Evolutionary conservation across 768 basidiomycete genomes (phyloP).

Genomic region (Mycena rosella): DNA sequence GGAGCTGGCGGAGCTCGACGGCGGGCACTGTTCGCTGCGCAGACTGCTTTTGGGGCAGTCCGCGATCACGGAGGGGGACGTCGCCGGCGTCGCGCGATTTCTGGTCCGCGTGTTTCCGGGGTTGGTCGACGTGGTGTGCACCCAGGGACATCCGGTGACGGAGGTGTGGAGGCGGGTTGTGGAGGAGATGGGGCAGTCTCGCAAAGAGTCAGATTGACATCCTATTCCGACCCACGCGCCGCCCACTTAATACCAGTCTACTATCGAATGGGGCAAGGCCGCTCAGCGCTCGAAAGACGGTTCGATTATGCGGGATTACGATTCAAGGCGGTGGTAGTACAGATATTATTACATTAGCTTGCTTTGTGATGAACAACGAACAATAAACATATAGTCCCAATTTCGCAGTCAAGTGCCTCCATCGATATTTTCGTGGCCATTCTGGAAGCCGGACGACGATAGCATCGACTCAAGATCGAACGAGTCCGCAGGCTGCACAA

Average conservation of each 20-base stretch:
- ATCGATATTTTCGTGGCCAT: neutral
- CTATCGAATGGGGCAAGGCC: too few relatives aligned
- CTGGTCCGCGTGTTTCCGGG: neutral
- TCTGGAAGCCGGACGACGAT: neutral
- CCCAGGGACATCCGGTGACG: neutral
- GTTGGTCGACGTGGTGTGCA: neutral
- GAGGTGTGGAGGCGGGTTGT: neutral
- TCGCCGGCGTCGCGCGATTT: neutral
- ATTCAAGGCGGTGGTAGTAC: neutral
- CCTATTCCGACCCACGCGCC: too few relatives aligned
- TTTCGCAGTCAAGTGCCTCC: neutral
- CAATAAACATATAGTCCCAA: neutral
- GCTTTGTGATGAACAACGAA: too few relatives aligned
- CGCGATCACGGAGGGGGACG: neutral
- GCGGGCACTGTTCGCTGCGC: neutral
- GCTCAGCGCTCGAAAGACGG: too few relatives aligned
- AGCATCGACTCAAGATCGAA: slow-evolving; percentile 27
- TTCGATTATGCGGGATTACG: too few relatives aligned
- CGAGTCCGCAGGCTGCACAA: slow-evolving; percentile 27
- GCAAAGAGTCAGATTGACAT: too few relatives aligned
- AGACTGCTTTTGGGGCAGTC: neutral
- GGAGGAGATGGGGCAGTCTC: neutral
- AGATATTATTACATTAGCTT: neutral
- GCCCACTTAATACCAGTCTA: too few relatives aligned
- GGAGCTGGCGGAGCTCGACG: neutral